Percentiles rank a stretch among this genome's conserved stretches.
These are phyloP conservation scores for Isatis tinctoria DNA, from an alignment of 345 rosid genomes.

Conservation along the genomic window DNA sequence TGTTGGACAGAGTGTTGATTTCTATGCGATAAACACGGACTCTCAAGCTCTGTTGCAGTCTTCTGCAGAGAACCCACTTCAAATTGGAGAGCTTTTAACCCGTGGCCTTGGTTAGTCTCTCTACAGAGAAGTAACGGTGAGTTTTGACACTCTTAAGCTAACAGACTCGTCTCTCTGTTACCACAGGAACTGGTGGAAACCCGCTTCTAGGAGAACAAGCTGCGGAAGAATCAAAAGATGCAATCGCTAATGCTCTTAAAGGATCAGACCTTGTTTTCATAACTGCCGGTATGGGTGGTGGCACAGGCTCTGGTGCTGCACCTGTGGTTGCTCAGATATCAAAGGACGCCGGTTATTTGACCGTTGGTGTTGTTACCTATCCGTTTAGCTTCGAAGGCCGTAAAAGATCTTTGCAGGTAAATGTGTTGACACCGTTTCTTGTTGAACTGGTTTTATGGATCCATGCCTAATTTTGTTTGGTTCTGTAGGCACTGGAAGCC, in stretches of 20 bases:
- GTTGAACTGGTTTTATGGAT: background rate
- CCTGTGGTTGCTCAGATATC: constrained; percentile 94
- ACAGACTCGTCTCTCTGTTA: background rate
- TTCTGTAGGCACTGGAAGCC: constrained; percentile 85
- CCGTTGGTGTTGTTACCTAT: constrained; percentile 97
- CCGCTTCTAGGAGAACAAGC: constrained; percentile 97
- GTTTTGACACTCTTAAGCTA: background rate
- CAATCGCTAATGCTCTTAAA: constrained; percentile 82
- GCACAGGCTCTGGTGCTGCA: constrained; percentile 99
- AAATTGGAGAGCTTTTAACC: constrained; percentile 93
- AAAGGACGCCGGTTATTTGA: constrained; percentile 89
- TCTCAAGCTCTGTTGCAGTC: constrained; percentile 87
- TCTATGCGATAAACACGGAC: constrained; percentile 93
- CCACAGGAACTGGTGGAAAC: constrained; percentile 91
- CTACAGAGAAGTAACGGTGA: background rate
- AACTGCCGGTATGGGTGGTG: constrained; percentile 99
- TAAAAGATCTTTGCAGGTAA: constrained; percentile 84
- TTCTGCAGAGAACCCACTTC: constrained; percentile 78
- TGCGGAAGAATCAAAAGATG: constrained; percentile 95
- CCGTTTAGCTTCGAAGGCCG: constrained; percentile 99
- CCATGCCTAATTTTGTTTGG: background rate
- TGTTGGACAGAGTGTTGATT: constrained; percentile 71
- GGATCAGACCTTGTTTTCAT: constrained; percentile 99
- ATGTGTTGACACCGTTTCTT: background rate
- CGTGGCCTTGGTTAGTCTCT: constrained; percentile 79